These are phyloP conservation scores for Scedosporium boydii DNA, from an alignment of 2,329 filamentous ascomycete genomes.

Conservation along the genomic window DNA sequence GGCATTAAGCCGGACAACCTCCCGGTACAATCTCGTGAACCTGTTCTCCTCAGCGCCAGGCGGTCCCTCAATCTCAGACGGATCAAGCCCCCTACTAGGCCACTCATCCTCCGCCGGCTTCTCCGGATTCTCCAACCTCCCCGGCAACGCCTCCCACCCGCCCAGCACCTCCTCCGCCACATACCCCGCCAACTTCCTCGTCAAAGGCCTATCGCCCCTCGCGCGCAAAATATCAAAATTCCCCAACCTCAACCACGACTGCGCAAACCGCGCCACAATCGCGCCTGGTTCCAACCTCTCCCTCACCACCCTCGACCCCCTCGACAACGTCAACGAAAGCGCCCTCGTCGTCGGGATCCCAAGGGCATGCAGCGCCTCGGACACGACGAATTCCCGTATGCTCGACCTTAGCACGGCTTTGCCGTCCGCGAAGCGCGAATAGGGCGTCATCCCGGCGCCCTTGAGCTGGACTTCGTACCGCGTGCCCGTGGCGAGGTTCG, in stretches of 20 bases:
- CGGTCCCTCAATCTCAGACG: conserved; percentile 56
- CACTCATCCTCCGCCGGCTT: conserved; percentile 30
- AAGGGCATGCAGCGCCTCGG: conserved; percentile 78
- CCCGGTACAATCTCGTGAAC: conserved; percentile 78
- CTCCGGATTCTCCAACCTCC: conserved; percentile 40
- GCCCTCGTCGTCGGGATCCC: conserved; percentile 81
- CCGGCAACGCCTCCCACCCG: conserved; percentile 79
- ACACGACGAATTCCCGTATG: conserved; percentile 89
- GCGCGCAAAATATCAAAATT: conserved; percentile 88
- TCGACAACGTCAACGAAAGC: conserved; percentile 68
- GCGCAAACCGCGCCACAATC: conserved; percentile 84
- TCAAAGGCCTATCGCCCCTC: conserved; percentile 65
- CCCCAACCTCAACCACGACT: conserved; percentile 87
- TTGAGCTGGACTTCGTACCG: conserved; percentile 92
- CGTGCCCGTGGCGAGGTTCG: conserved; percentile 58
- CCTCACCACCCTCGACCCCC: conserved; percentile 61
- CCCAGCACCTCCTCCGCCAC: conserved; percentile 79
- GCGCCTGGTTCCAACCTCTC: conserved; percentile 83
- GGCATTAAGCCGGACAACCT: conserved; percentile 78
- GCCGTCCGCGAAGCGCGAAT: conserved; percentile 92
- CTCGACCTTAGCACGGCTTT: conserved; percentile 87
- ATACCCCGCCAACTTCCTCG: conserved; percentile 70
- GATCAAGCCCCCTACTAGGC: conserved; percentile 42
- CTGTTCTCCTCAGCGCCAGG: conserved; percentile 68
- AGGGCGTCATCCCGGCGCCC: conserved; percentile 85